These are phyloP conservation scores for Castanospermum australe DNA, from an alignment of 306 rosid species.

Conservation along the genomic window DNA sequence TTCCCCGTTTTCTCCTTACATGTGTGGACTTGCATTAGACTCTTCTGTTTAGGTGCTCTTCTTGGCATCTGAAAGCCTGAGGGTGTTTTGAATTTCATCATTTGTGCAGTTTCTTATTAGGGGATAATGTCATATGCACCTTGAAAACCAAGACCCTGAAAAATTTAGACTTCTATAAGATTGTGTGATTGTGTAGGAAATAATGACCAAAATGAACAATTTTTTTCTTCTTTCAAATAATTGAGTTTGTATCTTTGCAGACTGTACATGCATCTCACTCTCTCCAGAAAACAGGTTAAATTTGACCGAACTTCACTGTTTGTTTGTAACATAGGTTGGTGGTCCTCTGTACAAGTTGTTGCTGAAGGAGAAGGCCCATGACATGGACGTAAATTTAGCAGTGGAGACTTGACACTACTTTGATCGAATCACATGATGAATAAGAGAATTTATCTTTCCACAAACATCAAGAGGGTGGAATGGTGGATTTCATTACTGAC, in stretches of 20 bases:
- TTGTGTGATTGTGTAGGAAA: neutral
- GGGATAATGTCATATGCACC: slow-evolving; percentile 24
- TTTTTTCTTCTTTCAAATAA: neutral
- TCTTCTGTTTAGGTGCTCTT: slow-evolving; percentile 32
- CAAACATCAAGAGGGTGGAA: neutral
- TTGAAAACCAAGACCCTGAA: slow-evolving; percentile 39
- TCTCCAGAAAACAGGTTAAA: neutral
- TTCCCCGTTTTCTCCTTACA: slow-evolving; percentile 19
- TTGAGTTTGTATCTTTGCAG: neutral
- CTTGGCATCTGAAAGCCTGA: slow-evolving; percentile 20
- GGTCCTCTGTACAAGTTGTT: slow-evolving; percentile 55
- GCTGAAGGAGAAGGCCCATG: slow-evolving; percentile 64
- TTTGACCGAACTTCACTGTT: neutral
- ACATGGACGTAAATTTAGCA: slow-evolving; percentile 69
- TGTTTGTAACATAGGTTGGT: slow-evolving; percentile 43
- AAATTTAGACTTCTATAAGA: slow-evolving; percentile 28
- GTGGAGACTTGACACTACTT: slow-evolving; percentile 47
- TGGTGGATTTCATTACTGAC: neutral
- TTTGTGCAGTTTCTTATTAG: slow-evolving; percentile 29
- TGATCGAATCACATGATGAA: neutral
- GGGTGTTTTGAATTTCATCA: slow-evolving; percentile 30
- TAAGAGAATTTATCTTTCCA: neutral
- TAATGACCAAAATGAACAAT: neutral
- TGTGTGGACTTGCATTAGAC: slow-evolving; percentile 20
- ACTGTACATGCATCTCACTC: neutral